Evolutionary conservation across 2,329 filamentous ascomycete genomes (phyloP), one percentile per base, ranked within the genome.

Genomic region (Clarireedia homoeocarpa): DNA sequence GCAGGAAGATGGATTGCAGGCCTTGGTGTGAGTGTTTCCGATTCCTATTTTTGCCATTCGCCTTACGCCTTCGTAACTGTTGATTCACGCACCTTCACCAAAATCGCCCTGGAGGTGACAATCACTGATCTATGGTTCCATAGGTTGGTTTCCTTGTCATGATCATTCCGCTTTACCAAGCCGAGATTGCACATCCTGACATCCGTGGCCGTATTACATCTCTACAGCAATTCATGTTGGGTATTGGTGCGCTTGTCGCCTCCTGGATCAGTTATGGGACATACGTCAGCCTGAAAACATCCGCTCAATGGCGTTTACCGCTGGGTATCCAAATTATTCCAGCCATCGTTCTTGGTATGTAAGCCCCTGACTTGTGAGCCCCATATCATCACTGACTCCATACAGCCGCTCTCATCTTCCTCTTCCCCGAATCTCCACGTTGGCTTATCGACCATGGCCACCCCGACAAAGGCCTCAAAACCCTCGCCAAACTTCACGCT

Each of bases 161-260:
- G 58, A 59, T 56, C 15, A 56, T 58, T 2, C 56, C 57, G 6
- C 42, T 53, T 6, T 53, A 67, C 55, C 88, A 91, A 67, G 87
- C 86, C 23, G 89, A 94, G 66, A 77, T 92, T 24, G 84, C 85
- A 3, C 89, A 92, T 67, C 89, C 89, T 1, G 80, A 78, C 57
- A 92, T 92, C 65, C 81, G 89, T 69, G 89, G 88, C 12, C 63
- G 59, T 20, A 79, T 94, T 34, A 91, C 87, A 0, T 80, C 83
- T 30, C 74, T 92, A 3, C 88, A 91, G 69, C 88, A 91, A 65
- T 91, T 91, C 67, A 91, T 91, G 87, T 70, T 92, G 51, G 88
- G 88, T 1, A 80, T 92, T 27, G 89, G 89, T 56, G 75, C 86
- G 15, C 77, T 94, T 1, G 72, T 84, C 15, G 88, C 89, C 0